Base-by-base conservation (phyloP, 2,329 filamentous ascomycete genomes). In the Colletotrichum incanum region DNA sequence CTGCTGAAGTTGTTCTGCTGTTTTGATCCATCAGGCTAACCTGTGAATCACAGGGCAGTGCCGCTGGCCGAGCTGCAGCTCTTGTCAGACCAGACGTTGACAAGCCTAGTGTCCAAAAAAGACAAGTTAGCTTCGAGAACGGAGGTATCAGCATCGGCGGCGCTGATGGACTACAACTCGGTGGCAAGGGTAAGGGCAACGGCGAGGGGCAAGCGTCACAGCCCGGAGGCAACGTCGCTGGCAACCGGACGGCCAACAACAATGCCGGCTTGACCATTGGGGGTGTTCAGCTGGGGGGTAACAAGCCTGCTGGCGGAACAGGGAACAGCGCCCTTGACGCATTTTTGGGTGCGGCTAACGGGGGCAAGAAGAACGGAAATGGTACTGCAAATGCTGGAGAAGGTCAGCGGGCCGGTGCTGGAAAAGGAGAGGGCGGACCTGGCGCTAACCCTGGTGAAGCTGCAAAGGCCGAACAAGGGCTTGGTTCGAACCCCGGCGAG, bases 241-340 rank as follows among this genome's bases (percentile, higher is more conserved):
- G 31, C 0, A 59, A 68, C 4, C 65, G 67, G 45, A 69, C 52
- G 9, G 59, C 65, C 26, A 58, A 63, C 23, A 60, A 67, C 14
- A 71, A 71, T 23, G 68, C 65, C 43, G 69, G 69, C n/a, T 28
- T 72, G 43, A 68, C 69, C 2, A 45, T 64, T 18, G 65, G 65
- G 3, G 65, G 69, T 1, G 7, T 72, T n/a, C 52, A 68, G 9
- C 65, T 64, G 18, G 65, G 59, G 3, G 65, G 37, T 11, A 62
- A 37, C 12, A 72, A 69, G 18, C 20, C 65, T 5, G 34, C 52
- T 0, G 69, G 65, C 3, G 39, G 65, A 11, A 72, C 65, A 6
- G 69, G 69, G 9, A 72, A 72, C 39, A 54, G 65, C 45, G 69
- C 58, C 1, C 52, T 72, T 37, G 69, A 72, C n/a, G 45, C 69